Evolutionary conservation across 73 alveolate genomes (phyloP), one percentile per base, ranked within the genome.

Genomic region (Effrenium voratum): DNA sequence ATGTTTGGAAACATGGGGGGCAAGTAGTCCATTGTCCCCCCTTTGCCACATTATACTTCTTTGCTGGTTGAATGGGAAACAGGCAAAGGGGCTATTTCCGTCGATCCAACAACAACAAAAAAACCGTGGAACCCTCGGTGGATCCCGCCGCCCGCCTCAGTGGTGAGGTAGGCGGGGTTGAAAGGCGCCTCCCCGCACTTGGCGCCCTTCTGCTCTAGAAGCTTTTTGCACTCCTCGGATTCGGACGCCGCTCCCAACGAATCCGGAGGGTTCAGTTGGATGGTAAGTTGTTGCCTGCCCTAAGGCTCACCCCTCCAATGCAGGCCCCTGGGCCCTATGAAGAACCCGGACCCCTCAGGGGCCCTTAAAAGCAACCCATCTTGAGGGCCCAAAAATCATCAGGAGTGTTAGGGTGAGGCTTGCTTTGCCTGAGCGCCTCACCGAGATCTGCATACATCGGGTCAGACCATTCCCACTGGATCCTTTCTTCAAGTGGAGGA

Each of bases 101-200:
- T n/a, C n/a, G n/a, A n/a, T n/a, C n/a, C n/a, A n/a, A n/a, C n/a
- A n/a, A n/a, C n/a, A n/a, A n/a, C n/a, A n/a, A n/a, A n/a, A n/a
- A n/a, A n/a, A n/a, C n/a, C n/a, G n/a, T n/a, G n/a, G n/a, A n/a
- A n/a, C n/a, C n/a, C 22, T 55, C 68, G 68, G 68, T 15, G 68
- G 22, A 55, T 55, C 22, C 59, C 8, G 60, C 60, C 38, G 36
- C 2, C 38, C 86, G 59, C 91, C 97, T 90, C 97, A 19, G 88
- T 46, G 57, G 97, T 90, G 97, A 90, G 97, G 97, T 90, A 90
- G 41, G 97, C 97, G 43, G 97, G 97, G 77, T 90, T 90, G 97
- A 90, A 90, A 55, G 97, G 97, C 19, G 82, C 83, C 40, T 90
- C 77, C 28, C 97, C 97, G 2, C 30, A 19, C 44, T 70, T 66